These are phyloP conservation scores for Cladosporium austrohemisphaericum DNA, from an alignment of 2,329 filamentous ascomycete genomes.

Conservation along the genomic window DNA sequence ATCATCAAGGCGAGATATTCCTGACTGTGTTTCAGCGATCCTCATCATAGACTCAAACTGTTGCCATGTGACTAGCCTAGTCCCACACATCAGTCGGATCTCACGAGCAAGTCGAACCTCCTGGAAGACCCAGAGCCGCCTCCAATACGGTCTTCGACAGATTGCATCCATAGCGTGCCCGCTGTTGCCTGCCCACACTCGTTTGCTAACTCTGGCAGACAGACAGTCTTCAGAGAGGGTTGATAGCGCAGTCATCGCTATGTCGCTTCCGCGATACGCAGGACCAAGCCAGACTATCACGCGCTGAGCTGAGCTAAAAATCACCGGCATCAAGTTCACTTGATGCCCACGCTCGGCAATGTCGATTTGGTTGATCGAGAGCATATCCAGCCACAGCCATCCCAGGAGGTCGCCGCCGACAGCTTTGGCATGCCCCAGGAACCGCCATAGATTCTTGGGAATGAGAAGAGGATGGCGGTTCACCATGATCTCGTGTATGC, in stretches of 20 bases:
- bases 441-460: conserved; percentile 17
- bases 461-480: conserved; percentile 5
- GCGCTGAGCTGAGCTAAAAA: conserved; percentile 10
- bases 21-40: not conserved
- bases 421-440: conserved; percentile 7
- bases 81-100: not conserved
- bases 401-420: not conserved
- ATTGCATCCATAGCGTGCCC: not conserved
- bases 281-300: conserved; percentile 16
- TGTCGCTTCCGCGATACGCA: not conserved
- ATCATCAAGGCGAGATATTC: not conserved
- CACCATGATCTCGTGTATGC: not conserved
- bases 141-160: not conserved
- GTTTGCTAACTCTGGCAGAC: too few species aligned
- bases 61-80: not conserved
- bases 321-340: conserved; percentile 18
- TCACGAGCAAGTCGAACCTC: not conserved
- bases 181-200: not conserved
- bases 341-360: conserved; percentile 16
- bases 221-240: not conserved
- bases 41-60: too few species aligned
- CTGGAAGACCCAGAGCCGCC: not conserved
- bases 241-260: not conserved
- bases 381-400: conserved; percentile 21
- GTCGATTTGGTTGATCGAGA: conserved; percentile 20